Conservation (phyloP, 2,329 filamentous ascomycete species). For the Raffaelea deltoideospora region DNA sequence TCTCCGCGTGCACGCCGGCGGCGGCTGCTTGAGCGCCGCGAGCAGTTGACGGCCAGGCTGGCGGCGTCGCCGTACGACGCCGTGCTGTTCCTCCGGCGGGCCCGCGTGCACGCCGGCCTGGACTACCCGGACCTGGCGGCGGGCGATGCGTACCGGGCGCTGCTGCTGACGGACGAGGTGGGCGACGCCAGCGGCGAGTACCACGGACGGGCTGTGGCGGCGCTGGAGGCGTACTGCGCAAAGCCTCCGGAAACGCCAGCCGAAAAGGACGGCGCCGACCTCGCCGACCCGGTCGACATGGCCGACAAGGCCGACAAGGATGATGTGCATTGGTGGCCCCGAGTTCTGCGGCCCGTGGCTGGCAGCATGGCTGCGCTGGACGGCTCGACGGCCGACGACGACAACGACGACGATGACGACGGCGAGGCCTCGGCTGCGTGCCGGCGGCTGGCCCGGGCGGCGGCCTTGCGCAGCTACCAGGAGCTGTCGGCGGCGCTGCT, state of each 20-base stretch:
- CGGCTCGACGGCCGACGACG: background rate
- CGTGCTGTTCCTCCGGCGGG: conserved; percentile 53
- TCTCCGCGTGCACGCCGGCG: too few species aligned
- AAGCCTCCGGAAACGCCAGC: background rate
- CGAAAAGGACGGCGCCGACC: background rate
- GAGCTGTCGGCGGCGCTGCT: conserved; percentile 42
- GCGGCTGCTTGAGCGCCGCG: conserved; percentile 38
- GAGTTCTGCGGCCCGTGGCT: too few species aligned
- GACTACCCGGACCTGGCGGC: conserved; percentile 82
- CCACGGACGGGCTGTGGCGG: conserved; percentile 49
- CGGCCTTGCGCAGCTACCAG: conserved; percentile 43
- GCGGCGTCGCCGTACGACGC: conserved; percentile 41
- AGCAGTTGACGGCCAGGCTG: conserved; percentile 40
- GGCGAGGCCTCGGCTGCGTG: too few species aligned
- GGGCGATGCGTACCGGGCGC: conserved; percentile 77
- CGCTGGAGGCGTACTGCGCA: conserved; percentile 25
- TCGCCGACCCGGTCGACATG: too few species aligned
- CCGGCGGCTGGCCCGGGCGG: conserved; percentile 27
- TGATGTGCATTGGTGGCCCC: too few species aligned
- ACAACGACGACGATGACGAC: background rate
- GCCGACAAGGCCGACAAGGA: too few species aligned
- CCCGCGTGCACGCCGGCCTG: conserved; percentile 54
- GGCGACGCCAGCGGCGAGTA: conserved; percentile 70
- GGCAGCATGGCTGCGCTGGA: too few species aligned
- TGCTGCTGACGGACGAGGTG: conserved; percentile 75